Conservation (phyloP, 2,329 filamentous ascomycete species). For the Colletotrichum eremochloae region DNA sequence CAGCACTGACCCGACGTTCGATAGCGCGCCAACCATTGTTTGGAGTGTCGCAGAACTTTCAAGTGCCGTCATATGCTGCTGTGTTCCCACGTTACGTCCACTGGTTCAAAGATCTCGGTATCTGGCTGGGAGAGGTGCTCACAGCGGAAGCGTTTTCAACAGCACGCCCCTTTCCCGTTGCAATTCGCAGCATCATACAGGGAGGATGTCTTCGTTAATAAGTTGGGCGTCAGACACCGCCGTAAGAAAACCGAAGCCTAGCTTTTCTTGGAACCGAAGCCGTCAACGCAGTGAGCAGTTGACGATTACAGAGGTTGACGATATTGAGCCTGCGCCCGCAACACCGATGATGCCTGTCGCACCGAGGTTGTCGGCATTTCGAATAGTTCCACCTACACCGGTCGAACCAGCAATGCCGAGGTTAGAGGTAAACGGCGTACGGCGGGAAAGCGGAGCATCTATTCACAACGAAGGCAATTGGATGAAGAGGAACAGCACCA, state of each 20-base stretch:
- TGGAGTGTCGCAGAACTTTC: constrained; percentile 58
- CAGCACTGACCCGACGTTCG: constrained; percentile 50
- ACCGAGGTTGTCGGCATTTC: neutral
- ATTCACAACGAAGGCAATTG: neutral
- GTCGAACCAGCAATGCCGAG: neutral
- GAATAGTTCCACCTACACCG: neutral
- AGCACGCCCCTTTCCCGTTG: neutral
- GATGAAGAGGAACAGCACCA: constrained; percentile 1
- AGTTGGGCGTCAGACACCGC: constrained; percentile 23
- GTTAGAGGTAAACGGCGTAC: constrained; percentile 10
- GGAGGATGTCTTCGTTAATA: constrained; percentile 14
- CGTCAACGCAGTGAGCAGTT: constrained; percentile 29
- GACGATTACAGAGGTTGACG: constrained; percentile 13
- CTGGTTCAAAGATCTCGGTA: constrained; percentile 30
- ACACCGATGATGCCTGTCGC: neutral
- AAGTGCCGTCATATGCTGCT: constrained; percentile 55
- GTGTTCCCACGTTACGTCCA: constrained; percentile 55
- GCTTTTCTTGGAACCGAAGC: constrained; percentile 29
- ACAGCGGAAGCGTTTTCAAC: neutral
- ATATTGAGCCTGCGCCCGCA: constrained; percentile 19
- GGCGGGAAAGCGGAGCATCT: constrained; percentile 3
- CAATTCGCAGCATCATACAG: neutral
- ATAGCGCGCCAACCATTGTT: constrained; percentile 50
- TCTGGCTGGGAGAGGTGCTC: neutral
- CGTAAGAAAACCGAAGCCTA: constrained; percentile 25